Conservation (phyloP, 2,329 filamentous ascomycete genomes). For the Sarocladium brachiariae region DNA sequence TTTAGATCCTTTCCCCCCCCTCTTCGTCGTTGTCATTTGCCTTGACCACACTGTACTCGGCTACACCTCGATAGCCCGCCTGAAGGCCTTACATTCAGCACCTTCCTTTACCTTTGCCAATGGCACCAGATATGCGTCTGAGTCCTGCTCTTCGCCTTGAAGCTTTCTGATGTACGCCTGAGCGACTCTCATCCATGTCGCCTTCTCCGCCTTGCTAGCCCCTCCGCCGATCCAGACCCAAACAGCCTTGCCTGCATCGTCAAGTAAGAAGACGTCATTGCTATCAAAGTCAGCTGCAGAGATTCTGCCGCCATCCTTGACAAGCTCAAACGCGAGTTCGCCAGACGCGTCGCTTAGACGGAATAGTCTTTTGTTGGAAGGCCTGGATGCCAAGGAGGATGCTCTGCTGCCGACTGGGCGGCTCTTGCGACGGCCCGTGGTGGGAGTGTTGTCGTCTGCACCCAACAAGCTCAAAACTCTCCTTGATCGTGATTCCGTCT, state of each 20-base stretch:
- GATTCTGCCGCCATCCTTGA: constrained; percentile 47
- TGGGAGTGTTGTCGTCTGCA: constrained; percentile 30
- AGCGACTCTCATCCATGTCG: constrained; percentile 53
- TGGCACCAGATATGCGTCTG: constrained; percentile 36
- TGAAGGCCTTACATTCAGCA: constrained; percentile 46
- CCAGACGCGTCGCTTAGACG: constrained; percentile 57
- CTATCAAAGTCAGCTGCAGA: constrained; percentile 44
- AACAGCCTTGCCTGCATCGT: constrained; percentile 47
- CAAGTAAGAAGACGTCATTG: constrained; percentile 56
- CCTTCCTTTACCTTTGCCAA: constrained; percentile 53
- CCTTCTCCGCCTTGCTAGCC: constrained; percentile 52
- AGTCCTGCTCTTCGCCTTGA: constrained; percentile 20
- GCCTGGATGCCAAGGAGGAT: neutral
- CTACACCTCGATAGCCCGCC: constrained; percentile 35
- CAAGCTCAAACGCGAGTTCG: constrained; percentile 46
- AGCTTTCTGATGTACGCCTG: constrained; percentile 46
- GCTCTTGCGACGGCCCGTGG: neutral
- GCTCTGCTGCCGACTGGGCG: constrained; percentile 19
- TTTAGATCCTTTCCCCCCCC: too few species aligned
- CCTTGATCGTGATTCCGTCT: constrained; percentile 48
- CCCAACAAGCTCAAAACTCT: constrained; percentile 51
- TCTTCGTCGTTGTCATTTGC: too few species aligned
- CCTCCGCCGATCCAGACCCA: constrained; percentile 61
- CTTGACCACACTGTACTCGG: too few species aligned
- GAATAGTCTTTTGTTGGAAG: constrained; percentile 40